Evolutionary conservation across 2,329 filamentous ascomycete genomes (phyloP), one percentile per base, ranked within the genome.

Genomic region (Colletotrichum kahawae): DNA sequence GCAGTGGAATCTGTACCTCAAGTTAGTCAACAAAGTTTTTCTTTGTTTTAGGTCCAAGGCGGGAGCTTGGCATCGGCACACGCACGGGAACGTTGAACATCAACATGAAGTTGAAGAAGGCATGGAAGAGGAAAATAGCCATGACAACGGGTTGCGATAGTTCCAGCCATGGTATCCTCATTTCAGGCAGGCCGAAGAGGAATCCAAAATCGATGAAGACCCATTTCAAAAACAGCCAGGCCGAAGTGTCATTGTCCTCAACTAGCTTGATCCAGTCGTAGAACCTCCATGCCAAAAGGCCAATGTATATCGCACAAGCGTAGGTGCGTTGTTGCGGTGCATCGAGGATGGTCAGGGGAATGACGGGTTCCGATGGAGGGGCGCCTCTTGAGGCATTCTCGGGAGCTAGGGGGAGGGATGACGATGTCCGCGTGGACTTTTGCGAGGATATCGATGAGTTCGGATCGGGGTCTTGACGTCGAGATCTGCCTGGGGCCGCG

Each of bases 121-220:
- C 90, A 83, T 98, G 95, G 5, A 89, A 78, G 62, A 94, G 83
- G 81, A 97, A 97, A 27, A 96, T 85, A 36, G 90, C 87, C 56
- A 94, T 90, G 69, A 95, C 93, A 1, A 92, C 92, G 43, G 91
- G 90, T 80, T 95, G 94, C 57, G 95, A 95, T 87, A 96, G 95
- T 87, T 98, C 95, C 74, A 99, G 88, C 97, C 97, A 99, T 74
- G 97, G 97, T 89, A 99, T 98, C 82, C 95, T 92, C 79, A 99
- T 84, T 78, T 94, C 91, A 21, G 97, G 96, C 69, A 99, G 86
- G 9, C 94, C 94, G 83, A 97, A 98, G 77, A 98, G 88, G 83
- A 96, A 98, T 29, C 93, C 85, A 76, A 94, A 94, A 85, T 99
- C 97, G 77, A 99, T 91, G 73, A 92, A 89, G 77, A 95, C 91